Evolutionary conservation across 495 filamentous ascomycete species (phyloP).

Genomic region (Amorphotheca resinae): DNA sequence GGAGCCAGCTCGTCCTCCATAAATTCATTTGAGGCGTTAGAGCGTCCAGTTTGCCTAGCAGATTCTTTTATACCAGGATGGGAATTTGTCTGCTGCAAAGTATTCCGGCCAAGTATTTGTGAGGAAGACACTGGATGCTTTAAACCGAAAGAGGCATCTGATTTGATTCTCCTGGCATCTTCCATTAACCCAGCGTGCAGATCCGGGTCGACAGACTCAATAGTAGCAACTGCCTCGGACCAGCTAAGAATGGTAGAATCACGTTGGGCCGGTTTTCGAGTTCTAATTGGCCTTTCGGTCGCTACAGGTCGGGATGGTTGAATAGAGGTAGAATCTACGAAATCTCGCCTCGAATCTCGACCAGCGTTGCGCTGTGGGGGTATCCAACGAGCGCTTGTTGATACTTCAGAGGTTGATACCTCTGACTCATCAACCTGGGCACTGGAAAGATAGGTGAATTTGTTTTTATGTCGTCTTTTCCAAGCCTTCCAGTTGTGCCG

Average conservation of each 20-base stretch:
- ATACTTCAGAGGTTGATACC: conserved; percentile 3
- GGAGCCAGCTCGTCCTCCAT: background rate
- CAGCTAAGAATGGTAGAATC: conserved; percentile 19
- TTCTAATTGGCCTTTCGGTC: conserved; percentile 3
- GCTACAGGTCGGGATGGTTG: background rate
- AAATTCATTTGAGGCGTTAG: background rate
- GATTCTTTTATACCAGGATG: background rate
- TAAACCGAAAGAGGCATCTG: background rate
- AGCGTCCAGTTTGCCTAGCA: background rate
- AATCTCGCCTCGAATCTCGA: background rate
- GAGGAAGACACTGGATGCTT: background rate
- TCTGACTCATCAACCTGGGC: conserved; percentile 4
- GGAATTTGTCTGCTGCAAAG: background rate
- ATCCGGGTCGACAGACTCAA: conserved; percentile 15
- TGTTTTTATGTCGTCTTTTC: conserved; percentile 7
- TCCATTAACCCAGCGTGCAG: conserved; percentile 14
- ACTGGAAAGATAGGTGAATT: conserved; percentile 6
- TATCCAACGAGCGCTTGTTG: background rate
- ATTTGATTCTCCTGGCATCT: conserved; percentile 5
- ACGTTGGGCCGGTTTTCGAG: conserved; percentile 15
- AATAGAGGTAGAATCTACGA: background rate
- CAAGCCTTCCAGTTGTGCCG: conserved; percentile 5
- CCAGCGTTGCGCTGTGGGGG: background rate
- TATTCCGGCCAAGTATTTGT: background rate
- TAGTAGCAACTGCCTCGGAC: conserved; percentile 16